Evolutionary conservation across 192 early-diverging fungal species (phyloP).

Genomic region (Coemansia sp.): DNA sequence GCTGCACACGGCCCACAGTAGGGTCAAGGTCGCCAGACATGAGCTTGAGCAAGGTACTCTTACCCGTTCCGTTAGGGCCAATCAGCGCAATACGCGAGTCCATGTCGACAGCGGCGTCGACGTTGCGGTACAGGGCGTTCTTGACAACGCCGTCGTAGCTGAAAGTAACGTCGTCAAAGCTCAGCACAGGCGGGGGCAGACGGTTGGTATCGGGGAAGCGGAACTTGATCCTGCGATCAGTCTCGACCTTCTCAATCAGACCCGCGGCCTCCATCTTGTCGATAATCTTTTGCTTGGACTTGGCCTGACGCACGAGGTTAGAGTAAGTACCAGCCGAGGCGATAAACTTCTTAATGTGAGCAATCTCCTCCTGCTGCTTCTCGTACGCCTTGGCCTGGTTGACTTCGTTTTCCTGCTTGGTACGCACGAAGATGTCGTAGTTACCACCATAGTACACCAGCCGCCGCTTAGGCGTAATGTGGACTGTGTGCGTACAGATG

Average conservation of each 20-base stretch:
- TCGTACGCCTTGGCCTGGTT: conserved; percentile 99
- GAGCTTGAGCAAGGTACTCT: conserved; percentile 97
- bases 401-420: conserved; percentile 91
- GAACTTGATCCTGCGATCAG: conserved; percentile 78
- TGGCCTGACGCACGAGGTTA: conserved; percentile 98
- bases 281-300: conserved; percentile 99
- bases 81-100: conserved; percentile 98
- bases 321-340: conserved; percentile 99
- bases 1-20: conserved; percentile 81
- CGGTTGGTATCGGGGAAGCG: conserved; percentile 83
- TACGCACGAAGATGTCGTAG: conserved; percentile 96
- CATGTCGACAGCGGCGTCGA: conserved; percentile 96
- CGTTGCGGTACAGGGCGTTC: conserved; percentile 85
- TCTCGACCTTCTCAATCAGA: conserved; percentile 93
- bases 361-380: conserved; percentile 99
- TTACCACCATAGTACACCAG: conserved; percentile 96
- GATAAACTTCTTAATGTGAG: conserved; percentile 99
- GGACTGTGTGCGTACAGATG: conserved; percentile 96
- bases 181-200: conserved; percentile 94
- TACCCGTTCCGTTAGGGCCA: conserved; percentile 94
- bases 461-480: conserved; percentile 88
- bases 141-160: conserved; percentile 84
- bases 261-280: conserved; percentile 99
- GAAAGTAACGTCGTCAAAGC: conserved; percentile 92
- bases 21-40: conserved; percentile 90